These are phyloP conservation scores for Sodiomyces alkalinus DNA, from an alignment of 2,329 filamentous ascomycete species.

Conservation along the genomic window DNA sequence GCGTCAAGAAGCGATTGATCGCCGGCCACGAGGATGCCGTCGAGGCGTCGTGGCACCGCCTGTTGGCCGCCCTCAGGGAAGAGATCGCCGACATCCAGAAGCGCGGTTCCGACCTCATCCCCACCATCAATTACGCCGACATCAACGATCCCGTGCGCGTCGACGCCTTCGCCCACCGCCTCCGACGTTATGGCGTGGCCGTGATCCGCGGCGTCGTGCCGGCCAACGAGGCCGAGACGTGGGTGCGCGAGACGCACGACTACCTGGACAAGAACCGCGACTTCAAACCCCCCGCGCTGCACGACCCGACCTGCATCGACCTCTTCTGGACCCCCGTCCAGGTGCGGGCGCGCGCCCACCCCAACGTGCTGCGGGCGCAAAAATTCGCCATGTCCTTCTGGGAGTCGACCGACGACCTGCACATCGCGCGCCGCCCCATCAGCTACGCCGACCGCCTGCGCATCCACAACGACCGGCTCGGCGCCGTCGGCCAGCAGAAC, in stretches of 20 bases:
- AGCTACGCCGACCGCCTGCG: conserved; percentile 46
- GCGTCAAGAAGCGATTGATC: conserved; percentile 23
- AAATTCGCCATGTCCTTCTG: conserved; percentile 37
- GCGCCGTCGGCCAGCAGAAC: conserved; percentile 4
- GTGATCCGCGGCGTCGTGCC: conserved; percentile 17
- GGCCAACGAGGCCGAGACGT: conserved; percentile 15
- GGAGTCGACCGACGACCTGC: conserved; percentile 31
- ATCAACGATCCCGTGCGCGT: conserved; percentile 13
- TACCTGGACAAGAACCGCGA: conserved; percentile 36
- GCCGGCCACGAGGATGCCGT: conserved; percentile 21
- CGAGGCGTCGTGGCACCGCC: conserved; percentile 21
- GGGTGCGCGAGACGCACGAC: conserved; percentile 33
- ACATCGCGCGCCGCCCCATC: conserved; percentile 31
- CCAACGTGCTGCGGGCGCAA: conserved; percentile 22
- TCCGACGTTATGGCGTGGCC: conserved; percentile 16
- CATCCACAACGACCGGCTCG: conserved; percentile 23
- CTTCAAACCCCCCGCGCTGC: conserved; percentile 32
- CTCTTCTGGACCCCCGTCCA: conserved; percentile 39
- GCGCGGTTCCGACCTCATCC: conserved; percentile 20
- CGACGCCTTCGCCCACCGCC: conserved; percentile 12
- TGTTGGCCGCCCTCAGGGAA: conserved; percentile 18
- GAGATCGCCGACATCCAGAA: conserved; percentile 23
- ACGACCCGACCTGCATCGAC: conserved; percentile 56
- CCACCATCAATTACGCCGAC: conserved; percentile 25
- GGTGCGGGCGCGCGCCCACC: conserved; percentile 22